Evolutionary conservation across 1,284 basidiomycete species (phyloP), one percentile per base, ranked within the genome.

Genomic region (Macrocystidia cucumis): DNA sequence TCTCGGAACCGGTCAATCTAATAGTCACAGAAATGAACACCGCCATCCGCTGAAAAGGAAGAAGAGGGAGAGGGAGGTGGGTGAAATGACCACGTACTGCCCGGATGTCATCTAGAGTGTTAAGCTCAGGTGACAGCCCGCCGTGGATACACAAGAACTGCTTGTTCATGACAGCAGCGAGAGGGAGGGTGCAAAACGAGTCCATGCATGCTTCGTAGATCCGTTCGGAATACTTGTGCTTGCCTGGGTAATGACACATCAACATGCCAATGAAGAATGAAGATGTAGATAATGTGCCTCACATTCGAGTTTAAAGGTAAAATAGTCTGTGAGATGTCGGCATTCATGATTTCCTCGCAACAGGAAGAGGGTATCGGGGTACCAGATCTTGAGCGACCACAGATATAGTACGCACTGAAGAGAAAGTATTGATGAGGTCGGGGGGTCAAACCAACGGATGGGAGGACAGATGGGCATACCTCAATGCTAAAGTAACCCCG

Each of bases 61-160:
- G n/a, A n/a, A n/a, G n/a, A n/a, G n/a, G 28, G 35, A 37, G 17
- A 32, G 23, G 14, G 12, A 32, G n/a, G 16, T 5, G 13, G 17
- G 58, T 76, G 39, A 41, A 89, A 88, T 14, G 64, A 7, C 14
- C 20, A 59, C 76, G 39, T 41, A 89, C 88, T 14, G 64, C 65
- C 29, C 88, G 78, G 37, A 96, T 74, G 59, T 96, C 91, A 46
- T 96, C 91, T 29, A 96, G 72, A 1, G 91, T 93, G 51, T 89
- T 80, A 24, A 96, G 63, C 53, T 96, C 91, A 0, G 91, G 91
- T 0, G 86, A 91, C 18, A 96, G 71, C 26, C 91, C 92, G 36
- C 91, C 91, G 49, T 96, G 91, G 41, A 96, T 92, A 60, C 92
- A 96, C 43, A 96, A 67, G 63, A 96, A 96, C 59, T 96, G 91